Evolutionary conservation across 2,329 filamentous ascomycete genomes (phyloP).

Genomic region (Curvularia sp.): DNA sequence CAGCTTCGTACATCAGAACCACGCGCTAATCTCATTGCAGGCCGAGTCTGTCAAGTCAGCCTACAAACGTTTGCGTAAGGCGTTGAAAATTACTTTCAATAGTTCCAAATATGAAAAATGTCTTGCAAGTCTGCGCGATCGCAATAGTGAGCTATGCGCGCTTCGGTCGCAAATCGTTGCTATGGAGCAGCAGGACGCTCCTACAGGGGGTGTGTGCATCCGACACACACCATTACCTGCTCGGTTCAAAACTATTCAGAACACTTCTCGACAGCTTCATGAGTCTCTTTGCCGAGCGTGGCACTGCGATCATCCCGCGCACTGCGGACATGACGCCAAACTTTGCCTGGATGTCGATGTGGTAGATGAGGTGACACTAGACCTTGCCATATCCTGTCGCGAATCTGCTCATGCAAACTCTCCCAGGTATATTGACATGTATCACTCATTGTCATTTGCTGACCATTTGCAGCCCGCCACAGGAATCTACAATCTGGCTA

Average conservation of each 20-base stretch:
- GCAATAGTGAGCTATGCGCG: conserved; percentile 23
- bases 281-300: conserved; percentile 33
- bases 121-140: conserved; percentile 24
- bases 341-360: conserved; percentile 34
- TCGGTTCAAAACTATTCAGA: conserved; percentile 19
- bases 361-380: conserved; percentile 27
- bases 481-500: neutral
- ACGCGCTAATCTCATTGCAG: conserved; percentile 5
- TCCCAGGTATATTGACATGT: neutral
- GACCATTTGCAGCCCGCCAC: neutral
- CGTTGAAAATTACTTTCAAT: conserved; percentile 26
- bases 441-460: neutral
- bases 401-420: neutral
- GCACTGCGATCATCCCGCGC: conserved; percentile 29
- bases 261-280: conserved; percentile 32
- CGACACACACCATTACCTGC: conserved; percentile 13
- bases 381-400: conserved; percentile 37
- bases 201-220: neutral
- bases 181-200: conserved; percentile 22
- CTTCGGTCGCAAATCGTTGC: conserved; percentile 22
- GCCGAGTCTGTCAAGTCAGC: conserved; percentile 25
- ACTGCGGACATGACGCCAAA: conserved; percentile 34
- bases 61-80: conserved; percentile 23
- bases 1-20: neutral
- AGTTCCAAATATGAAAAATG: conserved; percentile 27